Evolutionary conservation across 352 stramenopile genomes (phyloP), one percentile per base, ranked within the genome.

Genomic region (Halophytophthora batemanensis): DNA sequence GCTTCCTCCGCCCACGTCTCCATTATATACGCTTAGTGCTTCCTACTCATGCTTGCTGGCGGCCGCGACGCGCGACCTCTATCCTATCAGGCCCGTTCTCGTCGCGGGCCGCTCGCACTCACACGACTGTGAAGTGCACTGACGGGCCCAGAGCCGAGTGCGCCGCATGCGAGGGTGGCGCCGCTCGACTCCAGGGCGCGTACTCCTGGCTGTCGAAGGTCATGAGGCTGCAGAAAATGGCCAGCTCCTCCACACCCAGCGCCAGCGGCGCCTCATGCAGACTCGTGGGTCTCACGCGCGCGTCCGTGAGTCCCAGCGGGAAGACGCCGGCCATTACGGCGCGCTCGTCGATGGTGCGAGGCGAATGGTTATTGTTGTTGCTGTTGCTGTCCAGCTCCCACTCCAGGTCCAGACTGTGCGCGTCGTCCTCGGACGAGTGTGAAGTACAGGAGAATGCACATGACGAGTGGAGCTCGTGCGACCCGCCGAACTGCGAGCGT

Each of bases 211-310:
- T 15, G 53, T 88, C 81, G 45, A 83, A 83, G 13, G 71, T 78
- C 81, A 91, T 91, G 64, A 88, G 67, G 42, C 69, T 83, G 70
- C 68, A 89, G 56, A 91, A 91, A 59, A 91, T 86, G 19, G 68
- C 66, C 29, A 91, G 70, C 56, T 91, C 77, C 41, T 91, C 78
- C 41, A 61, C 78, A 3, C 68, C 60, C 12, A 91, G 65, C 21
- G 38, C 67, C n/a, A 86, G 52, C 10, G 81, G 81, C 29, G 74
- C 76, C 35, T 88, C 77, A 35, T 87, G 36, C 15, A 91, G 70
- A 28, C 65, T 87, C 13, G 81, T 90, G 28, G 81, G 78, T 22
- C 69, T 22, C 8, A 72, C 21, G 6, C 64, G 46, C 43, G 59
- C 55, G 15, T 39, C 25, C 6, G 67, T 53, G 35, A 66, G 35